phyloP scores from a whole-genome alignment of 305 asterid species.

The Plantago lanceolata region DNA sequence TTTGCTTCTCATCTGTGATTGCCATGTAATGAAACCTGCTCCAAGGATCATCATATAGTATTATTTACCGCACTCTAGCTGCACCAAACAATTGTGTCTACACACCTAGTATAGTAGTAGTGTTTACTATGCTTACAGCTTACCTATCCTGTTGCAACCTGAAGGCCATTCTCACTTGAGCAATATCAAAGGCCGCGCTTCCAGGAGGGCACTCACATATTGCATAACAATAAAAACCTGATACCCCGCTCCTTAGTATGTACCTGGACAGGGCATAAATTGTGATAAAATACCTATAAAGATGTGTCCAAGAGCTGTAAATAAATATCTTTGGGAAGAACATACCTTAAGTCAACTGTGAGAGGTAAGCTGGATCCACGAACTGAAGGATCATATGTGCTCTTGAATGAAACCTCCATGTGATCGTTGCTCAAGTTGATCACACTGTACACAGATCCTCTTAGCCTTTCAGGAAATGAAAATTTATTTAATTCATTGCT shows the following conservation, averaged over 20 bases:
- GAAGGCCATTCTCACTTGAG: conserved; percentile 48
- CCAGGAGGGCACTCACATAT: conserved; percentile 40
- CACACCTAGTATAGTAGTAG: too few species aligned
- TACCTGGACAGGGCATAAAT: conserved; percentile 26
- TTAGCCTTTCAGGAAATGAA: conserved; percentile 32
- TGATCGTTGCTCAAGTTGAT: conserved; percentile 36
- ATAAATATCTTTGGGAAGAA: neutral
- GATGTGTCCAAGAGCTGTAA: neutral
- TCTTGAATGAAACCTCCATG: conserved; percentile 46
- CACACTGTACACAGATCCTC: conserved; percentile 49
- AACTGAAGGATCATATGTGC: conserved; percentile 37
- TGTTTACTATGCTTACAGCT: conserved; percentile 23
- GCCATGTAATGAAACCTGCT: conserved; percentile 64
- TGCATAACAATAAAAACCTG: conserved; percentile 53
- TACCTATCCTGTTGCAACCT: conserved; percentile 45
- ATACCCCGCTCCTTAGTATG: conserved; percentile 43
- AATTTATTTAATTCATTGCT: neutral
- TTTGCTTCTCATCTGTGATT: conserved; percentile 45
- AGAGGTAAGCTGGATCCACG: conserved; percentile 40
- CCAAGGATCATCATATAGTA: neutral
- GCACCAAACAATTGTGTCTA: neutral
- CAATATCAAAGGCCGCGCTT: conserved; percentile 47
- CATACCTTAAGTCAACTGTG: conserved; percentile 39
- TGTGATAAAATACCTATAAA: neutral
- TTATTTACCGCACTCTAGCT: neutral